Evolutionary conservation across 768 basidiomycete genomes (phyloP), one percentile per base, ranked within the genome.

Genomic region (Dioszegia crocea): DNA sequence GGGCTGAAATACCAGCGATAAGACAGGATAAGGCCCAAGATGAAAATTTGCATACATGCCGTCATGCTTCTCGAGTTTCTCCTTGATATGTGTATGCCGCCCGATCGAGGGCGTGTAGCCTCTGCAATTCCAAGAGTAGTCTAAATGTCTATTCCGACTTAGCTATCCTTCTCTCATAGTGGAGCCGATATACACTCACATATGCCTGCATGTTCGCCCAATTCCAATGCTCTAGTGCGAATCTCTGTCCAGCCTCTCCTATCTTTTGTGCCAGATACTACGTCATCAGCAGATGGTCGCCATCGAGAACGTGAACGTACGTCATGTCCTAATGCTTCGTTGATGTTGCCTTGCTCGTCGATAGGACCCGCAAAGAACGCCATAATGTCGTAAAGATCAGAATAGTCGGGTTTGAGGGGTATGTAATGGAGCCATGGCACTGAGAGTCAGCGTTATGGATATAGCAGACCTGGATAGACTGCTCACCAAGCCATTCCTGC

Each of bases 351-450:
- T 63, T 82, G 81, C 27, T 69, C 68, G 38, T 70, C 71, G 1
- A 70, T 65, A 11, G 73, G 74, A 0, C 87, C 86, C 0, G 84
- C 83, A 78, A 89, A 89, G 79, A 91, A 91, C 0, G 84, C 76
- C 44, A 88, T 79, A 3, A 84, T 79, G 63, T 89, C 88, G 70
- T 87, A 82, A 3, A 89, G 73, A 73, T 89, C 87, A 0, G 82
- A 80, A 11, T 86, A 81, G 62, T 86, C 85, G 0, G 86, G 59
- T 59, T 80, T 76, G 57, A 88, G 79, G 1, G 87, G 87, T 0
- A 88, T 80, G 68, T 88, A 89, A 72, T 88, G 87, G 10, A 87
- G 79, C 86, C 86, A 88, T 0, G 86, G 85, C 29, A 78, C 80
- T 44, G 50, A 17, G 17, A n/a, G 41, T 63, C 54, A 64, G 62